phyloP scores from a whole-genome alignment of 441 rosid genomes.

The Jatropha multifida region DNA sequence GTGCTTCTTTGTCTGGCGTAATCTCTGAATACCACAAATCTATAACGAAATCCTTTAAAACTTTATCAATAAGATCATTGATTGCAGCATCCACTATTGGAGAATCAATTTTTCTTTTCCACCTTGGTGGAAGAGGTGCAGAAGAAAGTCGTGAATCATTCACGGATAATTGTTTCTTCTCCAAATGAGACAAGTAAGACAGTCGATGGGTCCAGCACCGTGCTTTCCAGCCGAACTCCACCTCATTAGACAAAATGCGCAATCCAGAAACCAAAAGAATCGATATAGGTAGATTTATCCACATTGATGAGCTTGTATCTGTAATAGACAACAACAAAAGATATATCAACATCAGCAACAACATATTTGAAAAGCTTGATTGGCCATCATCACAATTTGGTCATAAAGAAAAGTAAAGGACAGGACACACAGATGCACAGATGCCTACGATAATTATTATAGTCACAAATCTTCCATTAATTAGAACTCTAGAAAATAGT shows the following conservation, averaged over 20 bases:
- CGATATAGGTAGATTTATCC: constrained; percentile 92
- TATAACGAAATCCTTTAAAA: constrained; percentile 79
- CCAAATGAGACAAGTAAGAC: constrained; percentile 53
- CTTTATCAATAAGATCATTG: constrained; percentile 68
- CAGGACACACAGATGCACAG: background rate
- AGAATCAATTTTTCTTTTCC: constrained; percentile 92
- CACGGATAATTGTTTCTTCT: constrained; percentile 70
- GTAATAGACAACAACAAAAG: constrained; percentile 18
- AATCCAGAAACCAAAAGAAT: constrained; percentile 50
- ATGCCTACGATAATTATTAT: background rate
- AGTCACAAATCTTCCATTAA: background rate
- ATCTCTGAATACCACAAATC: constrained; percentile 94
- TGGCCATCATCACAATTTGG: constrained; percentile 2
- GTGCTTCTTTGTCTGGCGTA: constrained; percentile 90
- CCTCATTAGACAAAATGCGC: constrained; percentile 56
- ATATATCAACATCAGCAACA: background rate
- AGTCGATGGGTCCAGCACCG: constrained; percentile 20
- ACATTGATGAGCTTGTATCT: constrained; percentile 97
- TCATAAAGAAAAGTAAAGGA: background rate
- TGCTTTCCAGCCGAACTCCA: constrained; percentile 80
- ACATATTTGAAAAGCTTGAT: background rate
- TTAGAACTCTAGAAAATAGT: background rate
- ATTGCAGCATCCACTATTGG: constrained; percentile 81
- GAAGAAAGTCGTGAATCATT: constrained; percentile 73
- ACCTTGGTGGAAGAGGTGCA: constrained; percentile 49